A percentile compares a stretch with the other conserved stretches of the same genome.
phyloP scores from a whole-genome alignment of 2,329 filamentous ascomycete species.

The Xylaria sp. region DNA sequence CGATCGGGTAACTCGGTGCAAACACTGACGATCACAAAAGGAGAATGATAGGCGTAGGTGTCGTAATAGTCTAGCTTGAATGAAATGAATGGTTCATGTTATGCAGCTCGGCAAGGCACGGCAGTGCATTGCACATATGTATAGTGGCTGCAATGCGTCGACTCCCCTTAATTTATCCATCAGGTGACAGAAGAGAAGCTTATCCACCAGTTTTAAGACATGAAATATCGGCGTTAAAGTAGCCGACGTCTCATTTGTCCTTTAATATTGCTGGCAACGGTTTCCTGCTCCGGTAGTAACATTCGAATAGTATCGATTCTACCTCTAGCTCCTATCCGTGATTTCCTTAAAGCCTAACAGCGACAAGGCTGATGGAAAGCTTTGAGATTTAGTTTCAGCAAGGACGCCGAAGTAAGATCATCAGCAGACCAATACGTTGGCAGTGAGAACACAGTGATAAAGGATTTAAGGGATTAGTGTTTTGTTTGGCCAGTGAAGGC shows the following conservation, averaged over 20 bases:
- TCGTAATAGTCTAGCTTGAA: not conserved
- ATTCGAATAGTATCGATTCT: not conserved
- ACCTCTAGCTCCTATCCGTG: not conserved
- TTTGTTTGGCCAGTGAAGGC: not conserved
- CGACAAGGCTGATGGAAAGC: not conserved
- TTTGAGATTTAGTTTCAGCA: not conserved
- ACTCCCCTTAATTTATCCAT: not conserved
- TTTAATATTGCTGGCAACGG: not conserved
- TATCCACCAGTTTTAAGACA: not conserved
- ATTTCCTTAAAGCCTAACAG: not conserved
- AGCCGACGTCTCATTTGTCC: not conserved
- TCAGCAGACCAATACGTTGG: not conserved
- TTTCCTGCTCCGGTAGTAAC: not conserved
- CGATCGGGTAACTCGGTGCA: slow-evolving; percentile 28
- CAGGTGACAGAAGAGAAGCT: not conserved
- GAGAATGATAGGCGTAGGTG: slow-evolving; percentile 21
- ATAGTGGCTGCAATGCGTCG: not conserved
- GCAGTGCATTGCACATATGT: not conserved
- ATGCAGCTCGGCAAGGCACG: not conserved
- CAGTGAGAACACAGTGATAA: not conserved
- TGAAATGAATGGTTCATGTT: not conserved
- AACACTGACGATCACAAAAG: slow-evolving; percentile 2
- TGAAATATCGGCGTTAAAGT: not conserved
- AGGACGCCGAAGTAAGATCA: not conserved
- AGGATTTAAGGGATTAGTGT: not conserved